phyloP scores from a whole-genome alignment of 495 filamentous ascomycete genomes.

The Bombardia bombarda region DNA sequence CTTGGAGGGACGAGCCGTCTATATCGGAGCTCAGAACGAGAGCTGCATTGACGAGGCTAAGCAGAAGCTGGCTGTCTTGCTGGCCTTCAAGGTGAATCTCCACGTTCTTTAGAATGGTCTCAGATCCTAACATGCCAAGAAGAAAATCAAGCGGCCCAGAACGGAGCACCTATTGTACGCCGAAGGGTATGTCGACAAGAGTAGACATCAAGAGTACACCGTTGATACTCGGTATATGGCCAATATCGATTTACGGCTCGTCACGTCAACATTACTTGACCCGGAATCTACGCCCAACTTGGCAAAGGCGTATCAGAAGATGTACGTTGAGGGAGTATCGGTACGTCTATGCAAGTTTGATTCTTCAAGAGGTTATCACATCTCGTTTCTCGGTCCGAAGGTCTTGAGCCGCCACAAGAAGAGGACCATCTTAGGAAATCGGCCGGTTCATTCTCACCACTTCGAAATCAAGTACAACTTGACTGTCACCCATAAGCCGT shows the following conservation, averaged over 20 bases:
- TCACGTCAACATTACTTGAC: conserved; percentile 9
- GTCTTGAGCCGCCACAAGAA: too few relatives aligned
- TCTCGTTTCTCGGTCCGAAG: conserved; percentile 5
- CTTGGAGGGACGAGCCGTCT: conserved; percentile 18
- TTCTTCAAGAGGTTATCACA: background rate
- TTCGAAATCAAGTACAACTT: too few relatives aligned
- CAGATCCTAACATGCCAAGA: too few relatives aligned
- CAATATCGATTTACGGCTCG: conserved; percentile 16
- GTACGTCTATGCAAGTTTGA: conserved; percentile 14
- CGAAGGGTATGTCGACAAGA: conserved; percentile 20
- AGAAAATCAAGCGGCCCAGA: background rate
- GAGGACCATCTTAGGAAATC: too few relatives aligned
- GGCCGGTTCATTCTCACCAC: too few relatives aligned
- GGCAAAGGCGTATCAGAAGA: conserved; percentile 7
- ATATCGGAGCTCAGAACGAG: conserved; percentile 22
- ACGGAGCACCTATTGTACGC: conserved; percentile 27
- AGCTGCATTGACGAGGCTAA: conserved; percentile 13
- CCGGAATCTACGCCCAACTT: background rate
- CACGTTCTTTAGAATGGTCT: too few relatives aligned
- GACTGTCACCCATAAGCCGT: too few relatives aligned
- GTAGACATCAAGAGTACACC: background rate
- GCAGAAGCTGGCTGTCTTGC: conserved; percentile 29
- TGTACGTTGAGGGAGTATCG: conserved; percentile 10
- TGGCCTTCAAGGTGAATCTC: conserved; percentile 26
- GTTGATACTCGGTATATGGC: conserved; percentile 23